Base-by-base conservation (phyloP, 2,329 filamentous ascomycete genomes). In the Aspergillus sergii region DNA sequence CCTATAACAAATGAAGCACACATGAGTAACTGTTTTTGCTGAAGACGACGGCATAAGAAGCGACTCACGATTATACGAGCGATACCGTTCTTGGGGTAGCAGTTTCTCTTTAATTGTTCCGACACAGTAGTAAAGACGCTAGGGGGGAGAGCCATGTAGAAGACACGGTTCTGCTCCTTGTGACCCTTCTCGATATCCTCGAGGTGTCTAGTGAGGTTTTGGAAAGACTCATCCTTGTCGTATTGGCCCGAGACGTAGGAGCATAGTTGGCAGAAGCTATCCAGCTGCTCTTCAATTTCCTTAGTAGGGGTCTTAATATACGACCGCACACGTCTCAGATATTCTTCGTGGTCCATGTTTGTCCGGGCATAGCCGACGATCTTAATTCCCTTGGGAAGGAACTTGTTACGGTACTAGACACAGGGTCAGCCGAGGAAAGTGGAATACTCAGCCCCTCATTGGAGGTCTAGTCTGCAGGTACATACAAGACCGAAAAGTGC, bases 271-370 rank as follows among this genome's bases (percentile, higher is more conserved):
- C 89, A 90, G 83, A 99, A 99, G 64, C 95, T 91, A 66, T 95
- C 88, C 64, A 99, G 86, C 80, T 98, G 94, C 82, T 97, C 91
- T 84, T 99, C 94, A 71, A 96, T 89, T 73, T 98, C 95, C 85
- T 97, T 96, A 71, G 94, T 97, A 19, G 95, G 95, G 19, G 94
- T 95, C 88, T 99, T 98, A 85, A 99, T 99, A 84, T 97, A 96
- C 65, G 93, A 97, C 83, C 91, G 94, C 81, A 99, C 93, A 71
- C 95, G 89, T 82, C 90, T 92, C 77, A 98, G 86, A 84, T 92
- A 98, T 81, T 99, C 95, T 68, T 93, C 89, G 75, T 94, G 93
- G 83, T 98, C 94, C 95, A 99, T 99, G 86, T 97, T 97, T 73
- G 95, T 99, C 78, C 95, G 90, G 74, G 95, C 95, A 92, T 99